Percentiles rank a stretch among this genome's conserved stretches.
Conservation (phyloP, 768 basidiomycete species). For the Cyclocybe aegerita region DNA sequence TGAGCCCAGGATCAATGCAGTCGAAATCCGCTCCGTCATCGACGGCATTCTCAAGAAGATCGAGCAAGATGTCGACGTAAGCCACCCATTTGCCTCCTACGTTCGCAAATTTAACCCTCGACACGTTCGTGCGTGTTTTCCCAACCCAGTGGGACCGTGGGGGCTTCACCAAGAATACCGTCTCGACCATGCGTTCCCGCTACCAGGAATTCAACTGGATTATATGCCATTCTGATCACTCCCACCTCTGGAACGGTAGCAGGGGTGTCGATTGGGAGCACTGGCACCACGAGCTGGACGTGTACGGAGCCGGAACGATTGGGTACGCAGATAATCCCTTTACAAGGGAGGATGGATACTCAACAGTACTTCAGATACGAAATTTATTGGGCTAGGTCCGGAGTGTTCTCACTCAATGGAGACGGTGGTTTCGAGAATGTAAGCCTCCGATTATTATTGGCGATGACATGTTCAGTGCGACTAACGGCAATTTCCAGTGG, state of each 20-base stretch:
- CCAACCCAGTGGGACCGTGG: neutral
- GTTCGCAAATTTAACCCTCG: neutral
- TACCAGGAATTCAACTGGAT: slow-evolving; percentile 10
- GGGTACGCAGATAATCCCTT: slow-evolving; percentile 1
- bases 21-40: neutral
- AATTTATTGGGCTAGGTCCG: slow-evolving; percentile 5
- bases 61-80: neutral
- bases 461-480: too few species aligned
- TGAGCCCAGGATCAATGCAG: neutral
- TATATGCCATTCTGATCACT: slow-evolving; percentile 7
- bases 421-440: slow-evolving; percentile 13
- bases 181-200: neutral
- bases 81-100: neutral
- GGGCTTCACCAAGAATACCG: neutral
- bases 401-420: slow-evolving; percentile 4
- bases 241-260: neutral
- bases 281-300: slow-evolving; percentile 11
- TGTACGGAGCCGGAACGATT: slow-evolving; percentile 8
- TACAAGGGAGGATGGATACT: neutral
- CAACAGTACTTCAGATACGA: slow-evolving; percentile 1
- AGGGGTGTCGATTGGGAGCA: slow-evolving; percentile 9
- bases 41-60: neutral
- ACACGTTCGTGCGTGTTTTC: neutral
- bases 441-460: neutral
- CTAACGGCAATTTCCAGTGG: too few species aligned